Evolutionary conservation across 805 yeast genomes (phyloP).

Genomic region (Barnettozyma pratensis): DNA sequence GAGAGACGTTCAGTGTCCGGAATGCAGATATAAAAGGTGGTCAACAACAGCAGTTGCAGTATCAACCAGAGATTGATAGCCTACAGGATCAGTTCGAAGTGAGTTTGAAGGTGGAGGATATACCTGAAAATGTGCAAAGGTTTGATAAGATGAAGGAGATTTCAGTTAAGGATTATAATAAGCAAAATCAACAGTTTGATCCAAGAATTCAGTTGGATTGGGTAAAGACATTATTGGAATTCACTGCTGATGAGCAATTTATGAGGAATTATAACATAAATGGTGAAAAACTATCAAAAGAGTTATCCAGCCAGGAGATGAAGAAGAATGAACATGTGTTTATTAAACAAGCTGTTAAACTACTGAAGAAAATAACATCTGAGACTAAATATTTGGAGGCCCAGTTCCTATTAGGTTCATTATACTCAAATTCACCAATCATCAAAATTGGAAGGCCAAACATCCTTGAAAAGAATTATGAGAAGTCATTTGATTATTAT

Average conservation of each 20-base stretch:
- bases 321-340: constrained; percentile 51
- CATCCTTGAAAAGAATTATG: constrained; percentile 50
- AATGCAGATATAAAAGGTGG: constrained; percentile 11
- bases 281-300: constrained; percentile 38
- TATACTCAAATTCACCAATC: constrained; percentile 51
- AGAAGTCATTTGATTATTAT: constrained; percentile 57
- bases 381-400: constrained; percentile 52
- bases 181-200: constrained; percentile 29
- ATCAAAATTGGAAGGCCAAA: constrained; percentile 38
- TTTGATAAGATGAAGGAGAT: constrained; percentile 27
- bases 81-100: background rate
- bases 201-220: constrained; percentile 55
- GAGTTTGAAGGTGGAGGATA: constrained; percentile 17
- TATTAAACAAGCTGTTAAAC: constrained; percentile 51
- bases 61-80: background rate
- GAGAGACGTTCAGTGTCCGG: background rate
- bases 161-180: constrained; percentile 31
- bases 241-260: constrained; percentile 36
- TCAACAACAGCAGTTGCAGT: constrained; percentile 9
- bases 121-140: constrained; percentile 25
- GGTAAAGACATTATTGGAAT: constrained; percentile 54
- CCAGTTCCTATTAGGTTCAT: constrained; percentile 52
- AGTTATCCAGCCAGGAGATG: constrained; percentile 37
- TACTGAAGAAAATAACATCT: constrained; percentile 49
- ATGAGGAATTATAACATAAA: constrained; percentile 41